Evolutionary conservation across 192 early-diverging fungal species (phyloP).

Genomic region (Fimicolochytrium jonesii): DNA sequence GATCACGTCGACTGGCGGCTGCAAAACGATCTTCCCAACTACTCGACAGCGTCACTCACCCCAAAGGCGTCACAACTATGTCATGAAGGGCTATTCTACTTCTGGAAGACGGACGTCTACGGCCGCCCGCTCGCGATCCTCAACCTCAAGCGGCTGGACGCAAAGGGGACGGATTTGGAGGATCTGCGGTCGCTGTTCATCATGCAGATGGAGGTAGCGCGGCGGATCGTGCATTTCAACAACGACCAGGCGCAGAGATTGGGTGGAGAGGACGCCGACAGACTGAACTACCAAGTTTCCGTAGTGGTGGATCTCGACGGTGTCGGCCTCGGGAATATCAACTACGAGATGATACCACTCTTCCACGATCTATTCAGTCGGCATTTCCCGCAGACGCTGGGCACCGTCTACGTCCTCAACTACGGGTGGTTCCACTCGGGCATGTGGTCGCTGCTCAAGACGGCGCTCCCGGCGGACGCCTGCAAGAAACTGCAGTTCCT

Average conservation of each 20-base stretch:
- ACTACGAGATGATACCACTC: conserved; percentile 44
- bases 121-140: conserved; percentile 35
- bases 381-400: conserved; percentile 45
- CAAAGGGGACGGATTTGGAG: conserved; percentile 3
- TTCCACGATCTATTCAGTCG: conserved; percentile 37
- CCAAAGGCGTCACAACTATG: conserved; percentile 7
- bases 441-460: conserved; percentile 44
- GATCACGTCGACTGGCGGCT: conserved; percentile 41
- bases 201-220: conserved; percentile 23
- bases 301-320: conserved; percentile 47
- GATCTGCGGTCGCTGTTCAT: conserved; percentile 20
- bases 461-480: conserved; percentile 38
- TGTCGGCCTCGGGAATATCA: conserved; percentile 38
- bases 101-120: conserved; percentile 29
- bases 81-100: conserved; percentile 34
- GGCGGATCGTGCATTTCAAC: conserved; percentile 13
- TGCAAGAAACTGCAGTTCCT: conserved; percentile 40
- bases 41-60: conserved; percentile 1
- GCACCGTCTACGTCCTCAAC: conserved; percentile 49
- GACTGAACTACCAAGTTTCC: conserved; percentile 25
- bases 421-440: conserved; percentile 56
- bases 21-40: conserved; percentile 19
- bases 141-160: conserved; percentile 21
- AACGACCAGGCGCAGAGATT: conserved; percentile 19
- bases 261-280: conserved; percentile 15